Evolutionary conservation across 2,329 filamentous ascomycete genomes (phyloP).

Genomic region (Exophiala phaeomuriformis): DNA sequence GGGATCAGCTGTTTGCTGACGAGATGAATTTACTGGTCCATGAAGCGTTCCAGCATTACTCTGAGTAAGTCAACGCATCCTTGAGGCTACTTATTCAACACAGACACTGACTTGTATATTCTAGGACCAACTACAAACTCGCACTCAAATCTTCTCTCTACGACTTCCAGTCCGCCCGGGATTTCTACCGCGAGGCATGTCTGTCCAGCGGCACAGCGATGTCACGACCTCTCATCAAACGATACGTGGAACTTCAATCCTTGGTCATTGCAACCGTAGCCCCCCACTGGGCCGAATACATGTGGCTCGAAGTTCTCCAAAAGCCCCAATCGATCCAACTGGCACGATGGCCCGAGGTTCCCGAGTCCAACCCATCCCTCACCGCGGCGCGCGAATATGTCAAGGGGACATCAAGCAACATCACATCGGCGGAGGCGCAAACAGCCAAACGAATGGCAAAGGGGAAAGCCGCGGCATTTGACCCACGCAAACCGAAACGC

Average conservation of each 20-base stretch:
- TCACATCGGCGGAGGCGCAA: constrained; percentile 73
- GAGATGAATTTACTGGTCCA: constrained; percentile 80
- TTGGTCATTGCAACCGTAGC: constrained; percentile 75
- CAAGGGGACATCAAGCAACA: constrained; percentile 63
- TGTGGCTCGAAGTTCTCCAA: constrained; percentile 86
- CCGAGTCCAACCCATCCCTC: constrained; percentile 58
- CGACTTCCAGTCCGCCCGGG: constrained; percentile 80
- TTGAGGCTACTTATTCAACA: neutral
- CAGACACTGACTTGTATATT: constrained; percentile 7
- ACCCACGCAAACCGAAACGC: constrained; percentile 87
- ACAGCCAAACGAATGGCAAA: constrained; percentile 80
- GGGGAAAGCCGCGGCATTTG: constrained; percentile 77
- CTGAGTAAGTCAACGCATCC: constrained; percentile 43
- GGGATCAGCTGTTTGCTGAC: constrained; percentile 85
- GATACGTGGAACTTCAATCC: constrained; percentile 81
- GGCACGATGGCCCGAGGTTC: constrained; percentile 65
- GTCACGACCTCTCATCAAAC: constrained; percentile 70
- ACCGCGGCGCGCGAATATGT: constrained; percentile 79
- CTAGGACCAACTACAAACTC: constrained; percentile 68
- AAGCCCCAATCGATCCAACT: constrained; percentile 70
- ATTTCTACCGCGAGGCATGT: constrained; percentile 81
- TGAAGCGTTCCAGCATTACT: constrained; percentile 72
- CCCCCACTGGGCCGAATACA: constrained; percentile 89
- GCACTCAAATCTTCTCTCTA: constrained; percentile 83
- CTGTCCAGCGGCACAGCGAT: constrained; percentile 71